Base-by-base conservation (phyloP, 176 grass and related monocot genomes). In the Lolium rigidum region DNA sequence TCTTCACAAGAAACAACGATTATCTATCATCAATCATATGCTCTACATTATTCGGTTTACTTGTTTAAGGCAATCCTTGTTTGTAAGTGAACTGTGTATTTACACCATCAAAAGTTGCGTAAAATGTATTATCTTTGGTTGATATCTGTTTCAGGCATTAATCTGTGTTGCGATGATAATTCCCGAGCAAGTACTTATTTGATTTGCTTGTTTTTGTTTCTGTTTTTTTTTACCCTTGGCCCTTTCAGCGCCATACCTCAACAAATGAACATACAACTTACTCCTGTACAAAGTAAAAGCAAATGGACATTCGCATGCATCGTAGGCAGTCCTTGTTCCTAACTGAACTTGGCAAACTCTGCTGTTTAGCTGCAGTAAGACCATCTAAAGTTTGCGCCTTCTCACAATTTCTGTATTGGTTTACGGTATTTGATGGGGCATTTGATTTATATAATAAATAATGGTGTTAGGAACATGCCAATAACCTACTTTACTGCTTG, bases 371-470 rank as follows among this genome's bases (percentile, higher is more conserved):
- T 43, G 39, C 12, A 82, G 60, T 5, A 4, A 50, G 76, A 60
- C 38, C 3, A 75, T 44, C 47, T 82, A 82, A 84, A 55, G 9
- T 28, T 51, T 51, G 49, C 61, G 5, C 84, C n/a, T 80, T n/a
- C 13, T 0, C 12, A 38, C 16, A 16, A 35, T 66, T 62, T 2
- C 44, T 61, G 37, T 41, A 9, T n/a, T 35, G 5, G 14, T 74
- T 62, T 65, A 43, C 0, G 18, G 7, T 52, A 61, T 51, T 43
- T 37, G 63, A 9, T 31, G 2, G 16, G 25, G 17, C 76, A 14
- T 80, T 80, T 37, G 7, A 64, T 15, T 10, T 49, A n/a, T 37
- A 4, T 60, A 77, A 37, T 43, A 24, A 77, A 77, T 16, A 8
- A 7, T 58, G n/a, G 5, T 4, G 16, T 13, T 37, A 4, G 2